Evolutionary conservation across 169 alveolate genomes (phyloP), one percentile per base, ranked within the genome.

Genomic region (Ichthyophthirius multifiliis): DNA sequence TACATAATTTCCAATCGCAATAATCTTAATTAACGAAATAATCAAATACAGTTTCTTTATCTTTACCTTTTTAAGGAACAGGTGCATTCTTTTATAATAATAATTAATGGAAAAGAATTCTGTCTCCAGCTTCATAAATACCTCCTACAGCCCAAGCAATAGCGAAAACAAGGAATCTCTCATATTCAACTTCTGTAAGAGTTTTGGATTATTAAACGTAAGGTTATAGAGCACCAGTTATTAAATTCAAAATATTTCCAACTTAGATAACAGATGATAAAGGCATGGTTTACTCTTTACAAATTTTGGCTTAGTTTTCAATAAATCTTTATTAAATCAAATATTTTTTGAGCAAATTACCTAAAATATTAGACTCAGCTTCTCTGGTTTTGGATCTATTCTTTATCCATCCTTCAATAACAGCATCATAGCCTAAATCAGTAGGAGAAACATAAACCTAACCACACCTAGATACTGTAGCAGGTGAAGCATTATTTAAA

Each of bases 391-490:
- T 90, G 41, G 88, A 89, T 48, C 97, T 93, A 48, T 83, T 89
- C 74, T 82, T 77, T 62, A 95, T 81, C 99, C 99, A 97, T 47
- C 97, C 90, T 44, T 87, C 94, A 39, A 95, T 79, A 78, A 96
- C 89, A 27, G 99, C 98, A 71, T 92, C 94, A 97, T 97, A 97
- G 2, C 97, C 97, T 18, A 96, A 85, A 89, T 96, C 98, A 71
- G 96, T 85, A 55, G 96, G 97, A 4, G 97, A 90, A 34, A 97
- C 94, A 88, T 91, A 97, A 84, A 97, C 97, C 86, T 96, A 95
- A 82, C 99, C 99, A 65, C 98, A 96, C 46, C 99, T 88, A 34
- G 97, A 92, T 15, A 97, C 98, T n/a, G 99, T 97, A 35, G 99
- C 98, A 15, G 98, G 98, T 39, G 98, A 96, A 65, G 98, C 99